Evolutionary conservation across 2,329 filamentous ascomycete genomes (phyloP), one percentile per base, ranked within the genome.

Genomic region (Didymella arachidicola): DNA sequence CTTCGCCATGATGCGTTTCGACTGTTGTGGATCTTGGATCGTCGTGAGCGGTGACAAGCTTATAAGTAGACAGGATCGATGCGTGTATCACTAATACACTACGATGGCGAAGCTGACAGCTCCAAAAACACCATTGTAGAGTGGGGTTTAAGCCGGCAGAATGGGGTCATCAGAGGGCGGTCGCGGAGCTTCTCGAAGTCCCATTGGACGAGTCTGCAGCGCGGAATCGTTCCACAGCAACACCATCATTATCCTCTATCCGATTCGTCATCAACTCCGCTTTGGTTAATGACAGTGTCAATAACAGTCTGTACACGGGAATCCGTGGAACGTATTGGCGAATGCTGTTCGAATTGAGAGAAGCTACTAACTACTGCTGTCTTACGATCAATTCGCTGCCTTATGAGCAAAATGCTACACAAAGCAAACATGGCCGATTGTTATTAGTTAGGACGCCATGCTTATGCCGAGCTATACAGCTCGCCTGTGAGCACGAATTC

Each of bases 81-180:
- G 16, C 8, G 2, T 19, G 16, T 26, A 47, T 42, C 39, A 50
- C 22, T 30, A 38, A 43, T 44, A 19, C 39, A 19, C 14, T 16
- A 36, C 11, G 16, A 46, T 32, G 43, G 29, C 18, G 19, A 22
- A 22, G 25, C 6, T 22, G 27, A 18, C n/a, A 41, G 14, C 8
- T 11, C 26, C 12, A 16, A 49, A 26, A 42, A 32, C 44, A 51
- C 30, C 44, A 19, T 27, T 11, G 5, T 39, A 43, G 50, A 42
- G 60, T 52, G 61, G 55, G 54, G 55, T 59, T 53, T 27, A 12
- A 19, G 54, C 19, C 46, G 49, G 46, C 59, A 57, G 51, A 50
- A 55, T 52, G 30, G 7, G 27, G 36, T 53, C 32, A 55, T 52
- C 34, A 22, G 29, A 16, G 42, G 49, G 55, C 55, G 59, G 55